Conservation (phyloP, 768 basidiomycete species). For the Panus rudis region DNA sequence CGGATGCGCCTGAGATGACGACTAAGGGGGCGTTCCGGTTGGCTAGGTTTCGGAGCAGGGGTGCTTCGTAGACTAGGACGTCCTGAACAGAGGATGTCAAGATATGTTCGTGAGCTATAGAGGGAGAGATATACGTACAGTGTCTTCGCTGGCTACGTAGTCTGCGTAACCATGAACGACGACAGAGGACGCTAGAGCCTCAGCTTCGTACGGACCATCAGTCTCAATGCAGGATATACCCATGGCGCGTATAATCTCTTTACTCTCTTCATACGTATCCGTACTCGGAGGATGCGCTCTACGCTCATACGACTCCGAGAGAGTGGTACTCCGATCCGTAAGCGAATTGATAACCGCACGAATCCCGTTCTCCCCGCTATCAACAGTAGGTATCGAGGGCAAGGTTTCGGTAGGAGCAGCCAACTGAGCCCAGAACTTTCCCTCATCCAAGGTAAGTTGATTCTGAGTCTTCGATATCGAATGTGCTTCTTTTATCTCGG, state of each 20-base stretch:
- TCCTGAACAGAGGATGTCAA: constrained; percentile 39
- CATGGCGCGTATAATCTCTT: constrained; percentile 66
- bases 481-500: no score
- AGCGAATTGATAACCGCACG: constrained; percentile 25
- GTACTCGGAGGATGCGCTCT: constrained; percentile 54
- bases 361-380: constrained; percentile 13
- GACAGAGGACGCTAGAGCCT: constrained; percentile 76
- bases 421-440: constrained; percentile 45
- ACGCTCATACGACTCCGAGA: constrained; percentile 61
- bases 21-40: constrained; percentile 51
- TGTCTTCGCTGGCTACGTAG: constrained; percentile 88
- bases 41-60: constrained; percentile 74
- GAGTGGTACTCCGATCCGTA: constrained; percentile 42
- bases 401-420: no score
- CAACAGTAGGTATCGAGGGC: no score
- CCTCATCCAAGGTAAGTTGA: constrained; percentile 55
- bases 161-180: constrained; percentile 73
- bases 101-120: constrained; percentile 1
- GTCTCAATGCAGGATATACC: constrained; percentile 75
- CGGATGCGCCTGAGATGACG: constrained; percentile 53
- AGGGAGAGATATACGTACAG: constrained; percentile 36
- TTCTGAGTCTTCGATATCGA: constrained; percentile 62
- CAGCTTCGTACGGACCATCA: constrained; percentile 70
- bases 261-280: constrained; percentile 64
- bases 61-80: constrained; percentile 76